A percentile compares a stretch with the other conserved stretches of the same genome.
phyloP scores from a whole-genome alignment of 768 basidiomycete genomes.

The Termitomyces sp. region DNA sequence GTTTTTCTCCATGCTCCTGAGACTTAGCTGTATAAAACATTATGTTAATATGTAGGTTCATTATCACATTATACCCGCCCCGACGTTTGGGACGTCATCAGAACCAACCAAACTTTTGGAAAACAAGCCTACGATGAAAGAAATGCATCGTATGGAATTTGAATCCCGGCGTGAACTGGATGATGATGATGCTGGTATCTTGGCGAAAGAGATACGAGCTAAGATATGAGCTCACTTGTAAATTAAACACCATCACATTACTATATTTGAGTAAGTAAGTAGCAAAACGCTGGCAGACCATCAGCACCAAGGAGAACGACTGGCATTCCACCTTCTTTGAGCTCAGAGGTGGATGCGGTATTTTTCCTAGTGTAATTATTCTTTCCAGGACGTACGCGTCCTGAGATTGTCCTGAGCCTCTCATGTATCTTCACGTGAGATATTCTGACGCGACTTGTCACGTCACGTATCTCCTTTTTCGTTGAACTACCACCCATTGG shows the following conservation, averaged over 20 bases:
- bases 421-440: constrained; percentile 2
- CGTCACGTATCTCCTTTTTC: constrained; percentile 6
- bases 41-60: constrained; percentile 45
- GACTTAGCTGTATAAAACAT: neutral
- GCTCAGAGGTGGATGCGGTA: neutral
- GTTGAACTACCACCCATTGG: no score
- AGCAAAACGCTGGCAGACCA: no score
- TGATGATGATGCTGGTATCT: constrained; percentile 43
- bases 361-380: neutral
- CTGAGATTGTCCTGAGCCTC: no score
- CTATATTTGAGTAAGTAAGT: no score
- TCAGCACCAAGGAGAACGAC: no score
- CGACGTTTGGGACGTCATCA: constrained; percentile 29
- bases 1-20: constrained; percentile 13
- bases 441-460: constrained; percentile 13
- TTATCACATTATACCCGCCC: constrained; percentile 74
- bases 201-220: constrained; percentile 41
- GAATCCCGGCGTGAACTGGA: constrained; percentile 55
- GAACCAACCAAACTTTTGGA: constrained; percentile 2
- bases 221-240: constrained; percentile 41
- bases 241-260: neutral
- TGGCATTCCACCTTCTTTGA: neutral
- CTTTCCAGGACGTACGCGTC: neutral
- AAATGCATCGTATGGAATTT: constrained; percentile 60
- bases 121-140: constrained; percentile 31